Evolutionary conservation across 345 rosid genomes (phyloP).

Genomic region (Arabidopsis suecica): DNA sequence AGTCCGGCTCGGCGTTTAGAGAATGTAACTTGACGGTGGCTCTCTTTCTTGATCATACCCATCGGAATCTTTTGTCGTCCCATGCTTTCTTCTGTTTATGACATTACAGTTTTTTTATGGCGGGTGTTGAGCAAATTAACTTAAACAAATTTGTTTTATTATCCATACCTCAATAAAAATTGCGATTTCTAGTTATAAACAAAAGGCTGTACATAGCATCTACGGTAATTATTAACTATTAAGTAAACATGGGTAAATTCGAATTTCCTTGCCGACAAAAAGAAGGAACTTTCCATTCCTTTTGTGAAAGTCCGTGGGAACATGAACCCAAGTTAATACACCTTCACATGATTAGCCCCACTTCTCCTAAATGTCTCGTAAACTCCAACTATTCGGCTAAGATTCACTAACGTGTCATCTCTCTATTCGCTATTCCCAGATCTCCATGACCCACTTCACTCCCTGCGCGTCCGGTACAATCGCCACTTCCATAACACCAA

Average conservation of each 20-base stretch:
- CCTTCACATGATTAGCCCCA: background rate
- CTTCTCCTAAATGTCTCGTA: background rate
- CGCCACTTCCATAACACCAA: conserved; percentile 25
- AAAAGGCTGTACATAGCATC: too few relatives aligned
- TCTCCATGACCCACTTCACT: conserved; percentile 55
- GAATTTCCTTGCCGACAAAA: conserved; percentile 4
- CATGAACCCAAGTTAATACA: background rate
- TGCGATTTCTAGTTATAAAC: too few relatives aligned
- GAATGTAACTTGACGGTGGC: conserved; percentile 30
- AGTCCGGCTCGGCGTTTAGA: conserved; percentile 21
- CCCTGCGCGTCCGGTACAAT: conserved; percentile 7
- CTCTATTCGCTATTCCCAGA: conserved; percentile 42
- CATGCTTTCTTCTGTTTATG: too few relatives aligned
- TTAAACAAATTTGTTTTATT: too few relatives aligned
- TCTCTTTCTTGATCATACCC: conserved; percentile 29
- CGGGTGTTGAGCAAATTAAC: too few relatives aligned
- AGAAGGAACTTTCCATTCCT: background rate
- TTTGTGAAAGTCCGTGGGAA: background rate
- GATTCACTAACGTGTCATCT: conserved; percentile 47
- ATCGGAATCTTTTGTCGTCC: too few relatives aligned
- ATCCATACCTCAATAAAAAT: too few relatives aligned
- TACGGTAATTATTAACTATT: too few relatives aligned
- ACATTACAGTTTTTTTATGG: too few relatives aligned
- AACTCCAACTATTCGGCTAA: conserved; percentile 57
- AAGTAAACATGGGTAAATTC: too few relatives aligned